Evolutionary conservation across 2,329 filamentous ascomycete species (phyloP).

Genomic region (Aspergillus proliferans): DNA sequence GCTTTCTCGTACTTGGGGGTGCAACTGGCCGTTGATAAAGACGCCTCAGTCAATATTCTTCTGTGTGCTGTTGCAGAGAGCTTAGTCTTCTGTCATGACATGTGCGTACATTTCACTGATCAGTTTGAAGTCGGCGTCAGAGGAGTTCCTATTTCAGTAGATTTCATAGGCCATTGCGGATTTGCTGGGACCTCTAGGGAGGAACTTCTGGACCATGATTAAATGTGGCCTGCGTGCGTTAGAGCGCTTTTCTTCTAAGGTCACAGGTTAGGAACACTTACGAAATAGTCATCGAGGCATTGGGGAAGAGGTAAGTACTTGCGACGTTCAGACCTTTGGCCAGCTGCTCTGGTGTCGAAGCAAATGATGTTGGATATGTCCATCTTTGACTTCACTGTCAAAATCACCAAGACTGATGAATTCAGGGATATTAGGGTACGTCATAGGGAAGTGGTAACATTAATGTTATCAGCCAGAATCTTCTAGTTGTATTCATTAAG

Average conservation of each 20-base stretch:
- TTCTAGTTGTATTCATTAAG: constrained; percentile 59
- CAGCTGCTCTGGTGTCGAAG: constrained; percentile 45
- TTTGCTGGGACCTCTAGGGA: constrained; percentile 47
- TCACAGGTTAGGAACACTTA: constrained; percentile 9
- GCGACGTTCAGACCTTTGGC: constrained; percentile 38
- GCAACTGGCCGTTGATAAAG: constrained; percentile 58
- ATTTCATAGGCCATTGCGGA: constrained; percentile 58
- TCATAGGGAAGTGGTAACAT: constrained; percentile 57
- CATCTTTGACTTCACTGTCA: constrained; percentile 44
- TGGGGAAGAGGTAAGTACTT: constrained; percentile 29
- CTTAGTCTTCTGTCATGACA: constrained; percentile 60
- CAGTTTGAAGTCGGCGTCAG: constrained; percentile 51
- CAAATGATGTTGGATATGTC: constrained; percentile 48
- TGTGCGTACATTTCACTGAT: constrained; percentile 58
- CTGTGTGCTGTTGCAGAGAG: constrained; percentile 54
- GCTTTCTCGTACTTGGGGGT: constrained; percentile 55
- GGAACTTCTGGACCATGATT: constrained; percentile 58
- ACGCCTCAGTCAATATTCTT: constrained; percentile 56
- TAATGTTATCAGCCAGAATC: constrained; percentile 57
- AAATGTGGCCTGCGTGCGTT: constrained; percentile 47
- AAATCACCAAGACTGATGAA: constrained; percentile 54
- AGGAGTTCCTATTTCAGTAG: constrained; percentile 55
- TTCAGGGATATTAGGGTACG: constrained; percentile 52
- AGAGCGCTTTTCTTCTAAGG: constrained; percentile 15
- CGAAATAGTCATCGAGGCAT: constrained; percentile 25